Conservation (phyloP, 2,329 filamentous ascomycete genomes). For the Pseudocercospora eumusae region DNA sequence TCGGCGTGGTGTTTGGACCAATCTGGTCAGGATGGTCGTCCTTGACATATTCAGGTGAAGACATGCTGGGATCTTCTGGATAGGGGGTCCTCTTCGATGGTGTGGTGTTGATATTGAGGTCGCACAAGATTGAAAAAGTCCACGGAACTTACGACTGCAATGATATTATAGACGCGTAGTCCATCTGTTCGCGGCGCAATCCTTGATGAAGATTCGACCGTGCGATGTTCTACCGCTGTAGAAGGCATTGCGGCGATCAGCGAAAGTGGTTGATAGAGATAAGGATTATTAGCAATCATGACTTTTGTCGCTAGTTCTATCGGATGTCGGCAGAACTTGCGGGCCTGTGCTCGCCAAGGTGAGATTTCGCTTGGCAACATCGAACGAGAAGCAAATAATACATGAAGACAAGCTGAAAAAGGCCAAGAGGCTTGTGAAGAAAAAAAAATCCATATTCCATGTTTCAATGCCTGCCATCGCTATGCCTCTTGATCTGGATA, state of each 20-base stretch:
- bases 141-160: background rate
- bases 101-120: background rate
- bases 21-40: constrained; percentile 50
- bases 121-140: background rate
- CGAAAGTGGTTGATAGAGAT: constrained; percentile 2
- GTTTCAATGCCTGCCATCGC: background rate
- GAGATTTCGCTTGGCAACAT: background rate
- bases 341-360: background rate
- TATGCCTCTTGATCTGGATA: constrained; percentile 2
- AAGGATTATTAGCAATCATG: background rate
- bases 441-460: background rate
- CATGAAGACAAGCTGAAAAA: background rate
- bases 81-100: background rate
- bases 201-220: background rate
- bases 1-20: constrained; percentile 42
- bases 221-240: background rate
- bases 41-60: constrained; percentile 38
- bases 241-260: background rate
- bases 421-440: background rate
- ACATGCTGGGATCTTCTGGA: constrained; percentile 22
- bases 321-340: background rate
- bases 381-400: background rate
- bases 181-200: background rate
- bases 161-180: background rate
- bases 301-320: background rate